Evolutionary conservation across 257 asterid genomes (phyloP), one percentile per base, ranked within the genome.

Genomic region (Nicotiana tabacum): DNA sequence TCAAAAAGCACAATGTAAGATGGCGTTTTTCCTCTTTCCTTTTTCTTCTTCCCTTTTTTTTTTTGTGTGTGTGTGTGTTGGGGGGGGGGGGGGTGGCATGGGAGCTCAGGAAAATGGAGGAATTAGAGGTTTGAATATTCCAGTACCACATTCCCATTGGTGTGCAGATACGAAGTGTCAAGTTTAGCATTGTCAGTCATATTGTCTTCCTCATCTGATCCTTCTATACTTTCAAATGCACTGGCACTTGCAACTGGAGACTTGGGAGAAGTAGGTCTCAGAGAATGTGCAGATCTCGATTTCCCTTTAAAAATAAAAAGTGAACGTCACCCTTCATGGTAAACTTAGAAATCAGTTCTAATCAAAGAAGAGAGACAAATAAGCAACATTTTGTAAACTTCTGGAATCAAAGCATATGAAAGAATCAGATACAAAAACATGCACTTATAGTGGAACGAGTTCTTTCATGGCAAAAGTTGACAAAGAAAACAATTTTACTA

Each of bases 161-260:
- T 87, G 66, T 91, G 93, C 81, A 94, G 85, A 88, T 93, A 96
- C 30, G 89, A 51, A 29, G 88, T 27, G 64, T 92, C 97, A 33
- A 92, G 87, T 82, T 89, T 86, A 84, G 91, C 77, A 83, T 64
- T 51, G 82, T 91, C 98, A 5, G 88, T 77, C 88, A 92, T 51
- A 78, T 84, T 85, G 80, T 96, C 99, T 85, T 96, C 99, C 11
- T 94, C 99, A 46, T 96, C 98, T 66, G 99, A 94, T 82, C 91
- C 98, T 90, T 94, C 98, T 65, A 93, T 85, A 80, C 97, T 94
- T 85, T 96, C 99, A 89, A 96, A 94, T 77, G 98, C 98, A 86
- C 98, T 93, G 37, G 90, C 96, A 88, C 97, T 91, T 82, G 92
- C 94, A 83, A 88, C 96, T 7, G 99, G 98, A 64, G 98, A 94